Evolutionary conservation across 2,329 filamentous ascomycete genomes (phyloP), one percentile per base, ranked within the genome.

Genomic region (Alternaria tenuissima): DNA sequence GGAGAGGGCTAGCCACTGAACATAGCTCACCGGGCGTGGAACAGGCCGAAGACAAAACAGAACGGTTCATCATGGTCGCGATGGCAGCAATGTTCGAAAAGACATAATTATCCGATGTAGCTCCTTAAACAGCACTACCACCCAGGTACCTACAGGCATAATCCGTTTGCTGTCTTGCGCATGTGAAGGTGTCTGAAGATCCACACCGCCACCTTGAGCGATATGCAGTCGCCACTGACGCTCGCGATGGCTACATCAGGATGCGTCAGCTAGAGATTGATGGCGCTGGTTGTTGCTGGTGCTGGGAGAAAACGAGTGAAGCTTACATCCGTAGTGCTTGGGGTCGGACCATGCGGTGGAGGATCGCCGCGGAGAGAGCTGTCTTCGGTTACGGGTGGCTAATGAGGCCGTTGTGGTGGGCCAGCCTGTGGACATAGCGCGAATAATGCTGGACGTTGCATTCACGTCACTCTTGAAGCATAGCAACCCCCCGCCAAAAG

Each of bases 311-410:
- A 6, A 24, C 7, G 39, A 7, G n/a, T 9, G 44, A 43, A 28
- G 54, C 42, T 24, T 24, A 7, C 11, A 16, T 42, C 5, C 39
- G 20, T 9, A 42, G 39, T 24, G 39, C 20, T 7, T 42, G 39
- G 7, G 39, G 39, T 16, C 12, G 39, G 39, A 3, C 39, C 39
- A 34, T 46, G 18, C 16, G 14, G 57, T 55, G 52, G 56, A 55
- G 44, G 59, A 64, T 64, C 52, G 59, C 48, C 53, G 55, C 56
- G 59, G 59, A 55, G 39, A 24, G 22, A 36, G 38, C 61, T 55
- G 20, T 5, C 44, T 64, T 56, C n/a, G 59, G 62, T 30, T 55
- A 57, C 47, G 52, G 20, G 55, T 53, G 55, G 52, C 55, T 55
- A 36, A 36, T 28, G 51, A 55, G 43, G 51, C 55, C 24, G 55